Conservation (phyloP, 352 stramenopile species). For the Nothophytophthora sp. region DNA sequence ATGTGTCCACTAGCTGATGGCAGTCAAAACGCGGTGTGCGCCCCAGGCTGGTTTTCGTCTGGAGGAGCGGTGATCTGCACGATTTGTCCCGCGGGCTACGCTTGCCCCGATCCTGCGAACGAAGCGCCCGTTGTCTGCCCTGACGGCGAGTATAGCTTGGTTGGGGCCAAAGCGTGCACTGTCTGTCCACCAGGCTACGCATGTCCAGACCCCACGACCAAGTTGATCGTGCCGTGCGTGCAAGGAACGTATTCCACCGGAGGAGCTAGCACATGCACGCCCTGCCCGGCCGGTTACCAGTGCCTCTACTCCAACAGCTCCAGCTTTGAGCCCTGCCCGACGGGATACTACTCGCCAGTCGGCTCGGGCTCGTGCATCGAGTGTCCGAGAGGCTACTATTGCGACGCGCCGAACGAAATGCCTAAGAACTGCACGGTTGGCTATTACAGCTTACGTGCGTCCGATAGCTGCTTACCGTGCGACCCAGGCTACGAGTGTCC, state of each 20-base stretch:
- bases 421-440: constrained; percentile 76
- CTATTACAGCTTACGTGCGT: constrained; percentile 76
- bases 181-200: constrained; percentile 71
- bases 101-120: constrained; percentile 43
- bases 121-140: constrained; percentile 37
- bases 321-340: constrained; percentile 50
- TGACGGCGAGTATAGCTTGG: constrained; percentile 62
- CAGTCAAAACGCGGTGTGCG: constrained; percentile 46
- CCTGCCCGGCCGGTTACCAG: constrained; percentile 75
- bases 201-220: constrained; percentile 64
- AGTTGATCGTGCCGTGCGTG: constrained; percentile 42
- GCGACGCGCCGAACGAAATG: constrained; percentile 59
- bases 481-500: constrained; percentile 85
- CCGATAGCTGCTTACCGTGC: constrained; percentile 69
- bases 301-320: constrained; percentile 72
- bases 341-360: constrained; percentile 67
- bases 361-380: constrained; percentile 63
- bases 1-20: constrained; percentile 57
- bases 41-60: constrained; percentile 39
- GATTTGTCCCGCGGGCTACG: constrained; percentile 58
- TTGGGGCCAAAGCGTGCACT: constrained; percentile 52
- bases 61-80: constrained; percentile 54
- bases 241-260: constrained; percentile 62
- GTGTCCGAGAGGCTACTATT: constrained; percentile 85
- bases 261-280: constrained; percentile 51